phyloP scores from a whole-genome alignment of 139 green algal genomes.

The Spirogloea muscicola region DNA sequence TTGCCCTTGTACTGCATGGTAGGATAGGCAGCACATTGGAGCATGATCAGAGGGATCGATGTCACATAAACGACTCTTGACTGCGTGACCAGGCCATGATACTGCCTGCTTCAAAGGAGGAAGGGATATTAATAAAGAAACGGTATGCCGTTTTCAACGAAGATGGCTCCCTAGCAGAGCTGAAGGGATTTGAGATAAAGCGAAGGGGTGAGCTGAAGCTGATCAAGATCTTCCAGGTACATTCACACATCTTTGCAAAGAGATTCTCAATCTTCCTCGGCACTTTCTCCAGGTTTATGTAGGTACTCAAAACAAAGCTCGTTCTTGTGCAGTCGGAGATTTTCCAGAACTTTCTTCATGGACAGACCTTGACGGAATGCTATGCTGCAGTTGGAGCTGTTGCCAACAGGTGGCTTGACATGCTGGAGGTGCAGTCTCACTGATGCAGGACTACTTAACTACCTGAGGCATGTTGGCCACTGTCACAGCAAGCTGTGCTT shows the following conservation, averaged over 20 bases:
- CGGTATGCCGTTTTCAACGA: constrained; percentile 64
- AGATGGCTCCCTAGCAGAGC: constrained; percentile 88
- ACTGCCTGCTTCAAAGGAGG: constrained; percentile 88
- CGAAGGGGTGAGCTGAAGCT: constrained; percentile 96
- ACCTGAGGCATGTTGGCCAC: not conserved
- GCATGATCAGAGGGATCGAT: too few relatives aligned
- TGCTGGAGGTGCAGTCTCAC: constrained; percentile 71
- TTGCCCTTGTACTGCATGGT: not conserved
- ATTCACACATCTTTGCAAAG: not conserved
- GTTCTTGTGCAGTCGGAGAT: constrained; percentile 60
- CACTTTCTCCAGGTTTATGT: not conserved
- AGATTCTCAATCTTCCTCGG: too few relatives aligned
- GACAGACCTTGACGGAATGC: constrained; percentile 77
- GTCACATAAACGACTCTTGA: too few relatives aligned
- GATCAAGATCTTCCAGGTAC: constrained; percentile 94
- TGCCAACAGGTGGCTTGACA: constrained; percentile 94
- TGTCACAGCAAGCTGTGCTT: not conserved
- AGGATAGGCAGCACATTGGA: too few relatives aligned
- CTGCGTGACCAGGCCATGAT: constrained; percentile 60
- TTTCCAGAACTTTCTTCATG: constrained; percentile 90
- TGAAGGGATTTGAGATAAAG: constrained; percentile 97
- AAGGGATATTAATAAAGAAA: constrained; percentile 98
- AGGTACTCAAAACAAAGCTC: not conserved
- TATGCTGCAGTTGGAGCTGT: constrained; percentile 85
- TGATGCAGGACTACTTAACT: not conserved